Evolutionary conservation across 345 rosid genomes (phyloP).

Genomic region (Iberis pinnata): DNA sequence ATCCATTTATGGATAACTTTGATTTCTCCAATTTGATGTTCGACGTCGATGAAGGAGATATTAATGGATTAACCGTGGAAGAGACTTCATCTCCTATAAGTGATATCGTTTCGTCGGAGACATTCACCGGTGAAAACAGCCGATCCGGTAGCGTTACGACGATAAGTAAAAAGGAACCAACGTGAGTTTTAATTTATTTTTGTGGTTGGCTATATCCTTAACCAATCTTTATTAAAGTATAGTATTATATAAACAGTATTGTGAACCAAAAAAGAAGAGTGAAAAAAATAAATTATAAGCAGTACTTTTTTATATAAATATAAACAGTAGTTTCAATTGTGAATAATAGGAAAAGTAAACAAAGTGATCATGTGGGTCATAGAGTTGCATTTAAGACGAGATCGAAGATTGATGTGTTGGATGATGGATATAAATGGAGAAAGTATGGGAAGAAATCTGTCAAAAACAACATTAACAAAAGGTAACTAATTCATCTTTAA

Average conservation of each 20-base stretch:
- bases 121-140: conserved; percentile 18
- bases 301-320: not conserved
- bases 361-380: conserved; percentile 22
- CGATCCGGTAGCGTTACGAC: conserved; percentile 28
- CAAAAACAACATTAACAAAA: conserved; percentile 77
- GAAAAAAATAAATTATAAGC: too few species aligned
- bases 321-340: not conserved
- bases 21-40: conserved; percentile 38
- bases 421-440: conserved; percentile 93
- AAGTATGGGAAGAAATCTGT: conserved; percentile 88
- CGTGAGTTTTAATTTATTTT: conserved; percentile 34
- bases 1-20: conserved; percentile 30
- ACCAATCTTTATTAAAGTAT: conserved; percentile 3
- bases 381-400: conserved; percentile 80
- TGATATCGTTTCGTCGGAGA: conserved; percentile 33
- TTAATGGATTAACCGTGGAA: conserved; percentile 16
- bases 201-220: conserved; percentile 21
- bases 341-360: conserved; percentile 27
- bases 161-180: conserved; percentile 28
- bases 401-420: conserved; percentile 75
- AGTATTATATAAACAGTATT: too few species aligned
- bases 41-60: conserved; percentile 17
- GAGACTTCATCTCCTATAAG: conserved; percentile 32
- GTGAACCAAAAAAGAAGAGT: too few species aligned
- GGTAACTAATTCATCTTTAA: conserved; percentile 39